Percentiles rank a stretch among this genome's conserved stretches.
Evolutionary conservation across 192 early-diverging fungal genomes (phyloP).

Genomic region (Linnemannia zychae): DNA sequence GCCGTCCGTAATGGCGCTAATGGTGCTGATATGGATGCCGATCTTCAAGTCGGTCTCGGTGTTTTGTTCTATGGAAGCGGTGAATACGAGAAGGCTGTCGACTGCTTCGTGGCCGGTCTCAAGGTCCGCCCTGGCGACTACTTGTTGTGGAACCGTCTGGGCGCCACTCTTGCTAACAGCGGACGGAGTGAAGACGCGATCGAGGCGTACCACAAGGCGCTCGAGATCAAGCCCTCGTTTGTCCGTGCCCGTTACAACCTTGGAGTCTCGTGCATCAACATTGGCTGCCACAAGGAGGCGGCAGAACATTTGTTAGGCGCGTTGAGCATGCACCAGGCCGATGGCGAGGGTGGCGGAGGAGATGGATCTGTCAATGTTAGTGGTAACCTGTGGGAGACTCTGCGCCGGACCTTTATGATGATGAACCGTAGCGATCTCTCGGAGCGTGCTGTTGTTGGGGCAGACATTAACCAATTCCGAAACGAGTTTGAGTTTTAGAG

Average conservation of each 20-base stretch:
- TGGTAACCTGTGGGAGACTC: slow-evolving; percentile 74
- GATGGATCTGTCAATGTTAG: slow-evolving; percentile 71
- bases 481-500: slow-evolving; percentile 72
- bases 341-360: slow-evolving; percentile 44
- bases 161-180: slow-evolving; percentile 96
- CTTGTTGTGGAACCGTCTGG: slow-evolving; percentile 96
- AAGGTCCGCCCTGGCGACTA: slow-evolving; percentile 89
- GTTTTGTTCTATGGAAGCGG: slow-evolving; percentile 93
- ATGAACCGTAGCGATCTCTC: slow-evolving; percentile 74
- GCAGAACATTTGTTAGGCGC: slow-evolving; percentile 94
- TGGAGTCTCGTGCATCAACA: slow-evolving; percentile 94
- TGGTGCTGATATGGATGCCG: slow-evolving; percentile 79
- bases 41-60: slow-evolving; percentile 95
- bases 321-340: slow-evolving; percentile 80
- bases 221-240: slow-evolving; percentile 94
- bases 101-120: slow-evolving; percentile 96
- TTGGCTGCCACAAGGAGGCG: slow-evolving; percentile 92
- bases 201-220: slow-evolving; percentile 94
- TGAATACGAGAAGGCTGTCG: slow-evolving; percentile 96
- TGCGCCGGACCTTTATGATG: slow-evolving; percentile 70
- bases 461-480: slow-evolving; percentile 69
- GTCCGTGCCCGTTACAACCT: slow-evolving; percentile 98
- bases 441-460: slow-evolving; percentile 63
- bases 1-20: slow-evolving; percentile 77
- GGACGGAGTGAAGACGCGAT: slow-evolving; percentile 83